Percentiles rank a stretch among this genome's conserved stretches.
Conservation (phyloP, 2,329 filamentous ascomycete species). For the Amylocarpus encephaloides region DNA sequence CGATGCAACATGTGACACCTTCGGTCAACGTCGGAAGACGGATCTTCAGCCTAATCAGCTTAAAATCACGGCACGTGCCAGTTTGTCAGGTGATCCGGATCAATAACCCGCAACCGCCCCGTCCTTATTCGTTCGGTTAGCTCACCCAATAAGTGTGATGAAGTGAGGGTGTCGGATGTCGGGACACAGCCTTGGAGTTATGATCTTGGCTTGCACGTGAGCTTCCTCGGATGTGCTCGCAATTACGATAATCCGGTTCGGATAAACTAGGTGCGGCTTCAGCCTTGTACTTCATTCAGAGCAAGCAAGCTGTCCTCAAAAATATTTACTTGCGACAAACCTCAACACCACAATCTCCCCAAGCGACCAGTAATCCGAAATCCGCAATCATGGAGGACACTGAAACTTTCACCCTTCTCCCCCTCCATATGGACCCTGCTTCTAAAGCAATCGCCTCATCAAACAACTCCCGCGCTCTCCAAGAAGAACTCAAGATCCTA, state of each 20-base stretch:
- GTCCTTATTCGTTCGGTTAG: too few relatives aligned
- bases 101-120: too few relatives aligned
- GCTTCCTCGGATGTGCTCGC: neutral
- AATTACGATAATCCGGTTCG: neutral
- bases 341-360: neutral
- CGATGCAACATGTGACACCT: neutral
- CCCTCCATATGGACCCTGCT: constrained; percentile 72
- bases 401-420: constrained; percentile 75
- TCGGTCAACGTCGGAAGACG: too few relatives aligned
- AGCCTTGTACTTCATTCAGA: neutral
- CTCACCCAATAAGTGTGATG: too few relatives aligned
- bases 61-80: too few relatives aligned
- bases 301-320: constrained; percentile 7
- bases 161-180: neutral
- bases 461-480: constrained; percentile 44
- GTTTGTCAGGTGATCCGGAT: too few relatives aligned
- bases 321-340: neutral
- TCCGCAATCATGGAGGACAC: constrained; percentile 45
- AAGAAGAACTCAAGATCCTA: constrained; percentile 62
- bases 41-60: too few relatives aligned
- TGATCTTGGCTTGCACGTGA: neutral
- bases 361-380: neutral
- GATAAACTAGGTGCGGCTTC: neutral
- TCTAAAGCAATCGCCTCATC: constrained; percentile 64
- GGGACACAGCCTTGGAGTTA: neutral